Percentiles rank a stretch among this genome's conserved stretches.
Evolutionary conservation across 2,329 filamentous ascomycete genomes (phyloP).

Genomic region (Phyllosticta paracitricarpa): DNA sequence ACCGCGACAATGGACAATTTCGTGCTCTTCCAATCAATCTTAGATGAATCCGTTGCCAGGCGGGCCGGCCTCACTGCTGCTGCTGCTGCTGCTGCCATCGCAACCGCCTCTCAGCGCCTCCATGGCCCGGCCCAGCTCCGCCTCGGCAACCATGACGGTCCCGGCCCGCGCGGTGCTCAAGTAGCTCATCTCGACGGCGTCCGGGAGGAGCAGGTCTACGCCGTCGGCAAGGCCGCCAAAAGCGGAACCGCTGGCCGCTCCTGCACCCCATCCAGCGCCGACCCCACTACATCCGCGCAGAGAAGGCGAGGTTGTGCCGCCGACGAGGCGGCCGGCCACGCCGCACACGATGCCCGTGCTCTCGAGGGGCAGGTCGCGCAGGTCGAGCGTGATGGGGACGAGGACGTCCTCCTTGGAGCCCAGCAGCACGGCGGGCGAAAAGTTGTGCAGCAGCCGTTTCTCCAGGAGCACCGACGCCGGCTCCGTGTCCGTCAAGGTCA

Average conservation of each 20-base stretch:
- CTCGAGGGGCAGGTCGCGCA: slow-evolving; percentile 70
- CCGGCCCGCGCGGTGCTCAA: slow-evolving; percentile 81
- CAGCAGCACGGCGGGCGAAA: slow-evolving; percentile 53
- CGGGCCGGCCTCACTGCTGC: background rate
- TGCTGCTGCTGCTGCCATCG: background rate
- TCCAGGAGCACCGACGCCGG: slow-evolving; percentile 66
- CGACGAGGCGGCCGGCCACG: slow-evolving; percentile 72
- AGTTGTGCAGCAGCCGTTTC: slow-evolving; percentile 51
- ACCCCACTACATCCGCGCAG: slow-evolving; percentile 21
- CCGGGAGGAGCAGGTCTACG: background rate
- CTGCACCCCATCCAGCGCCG: slow-evolving; percentile 22
- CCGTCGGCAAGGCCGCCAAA: background rate
- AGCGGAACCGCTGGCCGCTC: slow-evolving; percentile 17
- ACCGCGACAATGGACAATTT: background rate
- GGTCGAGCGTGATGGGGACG: slow-evolving; percentile 80
- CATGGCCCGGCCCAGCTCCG: slow-evolving; percentile 64
- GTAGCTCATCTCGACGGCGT: slow-evolving; percentile 69
- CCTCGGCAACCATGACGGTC: slow-evolving; percentile 72
- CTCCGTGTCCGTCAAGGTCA: slow-evolving; percentile 63
- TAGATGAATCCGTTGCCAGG: background rate
- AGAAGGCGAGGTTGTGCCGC: slow-evolving; percentile 44
- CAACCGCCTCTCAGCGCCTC: slow-evolving; percentile 47
- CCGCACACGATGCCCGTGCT: slow-evolving; percentile 93
- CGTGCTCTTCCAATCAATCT: background rate
- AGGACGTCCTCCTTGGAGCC: slow-evolving; percentile 63